These are phyloP conservation scores for Zanthoxylum bungeanum DNA, from an alignment of 345 rosid genomes.

Conservation along the genomic window DNA sequence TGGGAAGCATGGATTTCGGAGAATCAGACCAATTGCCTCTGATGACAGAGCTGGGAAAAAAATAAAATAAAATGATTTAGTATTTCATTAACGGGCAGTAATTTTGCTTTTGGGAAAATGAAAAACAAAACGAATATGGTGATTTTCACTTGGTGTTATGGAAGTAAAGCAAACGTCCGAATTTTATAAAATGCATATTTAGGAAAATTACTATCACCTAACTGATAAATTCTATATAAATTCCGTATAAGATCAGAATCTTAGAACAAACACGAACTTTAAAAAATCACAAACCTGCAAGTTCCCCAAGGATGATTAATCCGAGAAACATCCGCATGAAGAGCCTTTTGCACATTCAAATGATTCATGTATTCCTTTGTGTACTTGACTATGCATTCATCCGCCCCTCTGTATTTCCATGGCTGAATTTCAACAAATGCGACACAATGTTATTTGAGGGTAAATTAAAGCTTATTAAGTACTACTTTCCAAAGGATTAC, in stretches of 20 bases:
- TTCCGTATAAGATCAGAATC: no score
- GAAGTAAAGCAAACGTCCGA: no score
- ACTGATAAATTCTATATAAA: no score
- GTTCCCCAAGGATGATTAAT: conserved; percentile 41
- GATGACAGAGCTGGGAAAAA: conserved; percentile 40
- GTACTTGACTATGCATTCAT: conserved; percentile 54
- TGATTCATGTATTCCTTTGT: conserved; percentile 59
- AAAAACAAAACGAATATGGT: background rate
- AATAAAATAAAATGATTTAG: no score
- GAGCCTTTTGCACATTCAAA: conserved; percentile 60
- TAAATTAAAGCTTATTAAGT: background rate
- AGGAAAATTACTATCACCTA: no score
- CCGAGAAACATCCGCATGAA: conserved; percentile 52
- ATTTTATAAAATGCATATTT: no score
- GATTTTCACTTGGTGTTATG: no score
- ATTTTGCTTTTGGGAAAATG: background rate
- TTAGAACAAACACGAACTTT: no score
- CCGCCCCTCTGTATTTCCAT: conserved; percentile 71
- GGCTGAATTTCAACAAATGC: conserved; percentile 32
- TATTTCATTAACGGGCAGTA: no score
- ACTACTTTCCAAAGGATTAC: no score
- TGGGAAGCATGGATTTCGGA: conserved; percentile 76
- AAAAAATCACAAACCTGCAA: conserved; percentile 47
- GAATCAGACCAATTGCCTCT: conserved; percentile 70
- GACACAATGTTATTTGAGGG: background rate